Base-by-base conservation (phyloP, 768 basidiomycete species). In the Panellus pusillus region DNA sequence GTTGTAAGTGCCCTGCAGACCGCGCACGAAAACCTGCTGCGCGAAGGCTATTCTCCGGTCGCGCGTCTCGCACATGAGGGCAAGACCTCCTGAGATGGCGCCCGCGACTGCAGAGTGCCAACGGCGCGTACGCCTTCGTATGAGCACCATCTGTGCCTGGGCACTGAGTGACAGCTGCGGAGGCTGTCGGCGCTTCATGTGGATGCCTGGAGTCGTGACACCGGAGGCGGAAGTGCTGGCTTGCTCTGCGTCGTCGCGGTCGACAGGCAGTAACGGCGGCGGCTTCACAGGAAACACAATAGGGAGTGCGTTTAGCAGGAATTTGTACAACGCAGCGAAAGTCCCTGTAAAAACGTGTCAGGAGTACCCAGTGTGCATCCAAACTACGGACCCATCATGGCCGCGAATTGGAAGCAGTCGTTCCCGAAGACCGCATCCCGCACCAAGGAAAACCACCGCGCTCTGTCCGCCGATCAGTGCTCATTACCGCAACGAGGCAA, bases 91-190 rank as follows among this genome's bases (percentile, higher is more conserved):
- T 0, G 89, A 85, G 18, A 91, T 58, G 0, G 85, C 79, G 9
- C 93, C 93, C 2, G 93, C 92, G 15, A 90, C 58, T 0, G 89
- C 80, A 2, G 91, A 82, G 62, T 94, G 86, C 91, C 92, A 94
- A 59, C 82, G 69, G 40, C 81, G 72, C 4, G 87, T 87, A 66
- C 76, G 79, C 66, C 88, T 91, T 31, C 78, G 75, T 17, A 86
- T 73, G 71, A 89, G 76, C 9, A 78, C 67, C 52, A 84, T 73
- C 61, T 87, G 87, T 8, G 82, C 86, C 41, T 79, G 81, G 29
- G 81, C 81, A 49, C 78, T 82, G 27, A 83, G 74, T 8, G 83
- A 91, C 6, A 87, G 72, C 6, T 84, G 78, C 6, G 81, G 75
- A 28, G 63, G 71, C 27, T 79, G 74, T 35, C 49, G 55, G 24